Evolutionary conservation across 306 rosid species (phyloP), one percentile per base, ranked within the genome.

Genomic region (Adenanthera pavonina): DNA sequence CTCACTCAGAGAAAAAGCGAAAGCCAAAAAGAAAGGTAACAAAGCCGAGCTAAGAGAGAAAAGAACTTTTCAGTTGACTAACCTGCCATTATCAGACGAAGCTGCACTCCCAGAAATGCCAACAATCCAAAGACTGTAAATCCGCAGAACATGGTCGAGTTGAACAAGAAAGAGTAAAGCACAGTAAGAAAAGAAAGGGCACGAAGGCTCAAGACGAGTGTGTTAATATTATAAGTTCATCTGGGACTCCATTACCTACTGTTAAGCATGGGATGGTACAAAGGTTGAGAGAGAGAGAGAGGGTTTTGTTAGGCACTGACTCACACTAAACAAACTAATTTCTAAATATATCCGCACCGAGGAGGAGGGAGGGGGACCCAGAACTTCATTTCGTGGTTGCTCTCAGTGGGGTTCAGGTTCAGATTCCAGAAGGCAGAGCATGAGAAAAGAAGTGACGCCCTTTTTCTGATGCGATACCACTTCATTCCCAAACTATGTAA

Each of bases 41-140:
- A 80, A 77, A 81, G 65, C 69, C 49, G 17, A 75, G 57, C 36
- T 57, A 56, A 80, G 76, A 72, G 82, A 75, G 77, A 75, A 85
- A 86, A 59, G 78, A 84, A 53, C 77, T 77, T 82, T 81, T 6
- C 19, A 78, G 69, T 12, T 79, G 82, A 85, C 96, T 78, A 67
- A 95, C 98, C 99, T 74, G 99, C 96, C 88, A 89, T 88, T 83
- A 77, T 80, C 33, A 72, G 48, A 78, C 89, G 93, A 70, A 90
- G 85, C 69, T 90, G 89, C 89, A 84, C 79, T 83, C 87, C 95
- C 60, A 94, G 84, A 84, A 95, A 85, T 53, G 80, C 66, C 61
- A 93, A 71, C 71, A 86, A 75, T 68, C 90, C 91, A 76, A 92
- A 78, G 74, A 82, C 86, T 30, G 75, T 72, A 41, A 59, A 61